Percentiles rank a stretch among this genome's conserved stretches.
These are phyloP conservation scores for Sporothrix inflata DNA, from an alignment of 2,329 filamentous ascomycete species.

Conservation along the genomic window DNA sequence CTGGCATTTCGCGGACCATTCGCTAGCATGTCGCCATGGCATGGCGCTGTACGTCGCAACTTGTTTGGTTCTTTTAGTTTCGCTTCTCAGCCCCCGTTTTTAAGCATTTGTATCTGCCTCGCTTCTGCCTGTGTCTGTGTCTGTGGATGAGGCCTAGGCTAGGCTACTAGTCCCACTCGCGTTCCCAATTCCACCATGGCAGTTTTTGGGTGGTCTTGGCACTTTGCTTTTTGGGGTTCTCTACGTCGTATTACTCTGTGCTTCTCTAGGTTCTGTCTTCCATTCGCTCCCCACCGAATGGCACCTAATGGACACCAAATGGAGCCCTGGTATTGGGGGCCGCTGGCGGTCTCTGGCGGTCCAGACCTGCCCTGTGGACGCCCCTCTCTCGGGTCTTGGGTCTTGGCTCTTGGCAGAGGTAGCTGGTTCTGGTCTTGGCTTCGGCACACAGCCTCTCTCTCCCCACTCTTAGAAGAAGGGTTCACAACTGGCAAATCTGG, in stretches of 20 bases:
- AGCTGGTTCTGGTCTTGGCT: neutral
- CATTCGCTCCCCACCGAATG: neutral
- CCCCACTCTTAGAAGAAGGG: no score
- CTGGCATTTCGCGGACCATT: neutral
- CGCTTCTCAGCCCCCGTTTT: neutral
- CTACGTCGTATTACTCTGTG: no score
- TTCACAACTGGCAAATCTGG: neutral
- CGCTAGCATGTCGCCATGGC: no score
- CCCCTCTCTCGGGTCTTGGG: neutral
- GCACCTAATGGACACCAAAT: neutral
- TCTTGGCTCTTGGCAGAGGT: neutral
- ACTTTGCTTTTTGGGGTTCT: neutral
- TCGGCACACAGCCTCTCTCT: neutral
- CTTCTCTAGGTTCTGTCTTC: no score
- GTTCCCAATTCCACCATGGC: neutral
- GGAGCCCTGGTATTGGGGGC: neutral
- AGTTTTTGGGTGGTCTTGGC: neutral
- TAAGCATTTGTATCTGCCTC: no score
- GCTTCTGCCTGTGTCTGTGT: neutral
- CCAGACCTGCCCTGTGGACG: neutral
- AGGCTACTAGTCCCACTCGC: neutral
- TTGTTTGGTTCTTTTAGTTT: neutral
- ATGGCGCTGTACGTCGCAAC: neutral
- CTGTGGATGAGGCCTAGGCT: neutral
- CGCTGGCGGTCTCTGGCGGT: neutral